phyloP scores from a whole-genome alignment of 73 alveolate genomes.

The Tetrahymena elliotti region DNA sequence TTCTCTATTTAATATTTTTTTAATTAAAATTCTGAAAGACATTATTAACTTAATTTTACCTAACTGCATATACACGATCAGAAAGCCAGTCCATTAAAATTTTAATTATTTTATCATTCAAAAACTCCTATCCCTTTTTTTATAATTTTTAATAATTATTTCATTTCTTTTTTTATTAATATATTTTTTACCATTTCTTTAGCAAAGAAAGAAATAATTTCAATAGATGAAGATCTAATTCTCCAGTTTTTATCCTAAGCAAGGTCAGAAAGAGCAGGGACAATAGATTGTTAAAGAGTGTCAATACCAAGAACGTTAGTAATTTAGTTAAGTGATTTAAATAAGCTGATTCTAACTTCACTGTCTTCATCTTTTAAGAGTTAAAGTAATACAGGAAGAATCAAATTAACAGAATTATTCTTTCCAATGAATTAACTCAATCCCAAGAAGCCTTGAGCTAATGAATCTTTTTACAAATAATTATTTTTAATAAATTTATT shows the following conservation, averaged over 20 bases:
- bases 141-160: background rate
- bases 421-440: constrained; percentile 35
- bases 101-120: constrained; percentile 21
- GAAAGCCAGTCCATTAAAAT: constrained; percentile 38
- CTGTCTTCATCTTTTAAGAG: constrained; percentile 32
- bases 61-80: constrained; percentile 31
- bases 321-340: constrained; percentile 25
- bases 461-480: background rate
- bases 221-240: constrained; percentile 35
- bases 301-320: constrained; percentile 38
- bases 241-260: constrained; percentile 48
- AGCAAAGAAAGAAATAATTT: constrained; percentile 35
- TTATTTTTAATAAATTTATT: background rate
- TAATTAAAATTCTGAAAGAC: background rate
- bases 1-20: background rate
- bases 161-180: background rate
- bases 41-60: background rate
- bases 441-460: constrained; percentile 21
- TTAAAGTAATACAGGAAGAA: constrained; percentile 19
- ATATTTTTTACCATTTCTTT: background rate
- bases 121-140: constrained; percentile 13
- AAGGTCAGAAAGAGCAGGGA: constrained; percentile 37
- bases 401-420: constrained; percentile 18
- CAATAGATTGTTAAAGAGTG: constrained; percentile 14
- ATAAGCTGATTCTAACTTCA: constrained; percentile 39